Evolutionary conservation across 1,139 yeast genomes (phyloP).

Genomic region (Wickerhamomyces sp.): DNA sequence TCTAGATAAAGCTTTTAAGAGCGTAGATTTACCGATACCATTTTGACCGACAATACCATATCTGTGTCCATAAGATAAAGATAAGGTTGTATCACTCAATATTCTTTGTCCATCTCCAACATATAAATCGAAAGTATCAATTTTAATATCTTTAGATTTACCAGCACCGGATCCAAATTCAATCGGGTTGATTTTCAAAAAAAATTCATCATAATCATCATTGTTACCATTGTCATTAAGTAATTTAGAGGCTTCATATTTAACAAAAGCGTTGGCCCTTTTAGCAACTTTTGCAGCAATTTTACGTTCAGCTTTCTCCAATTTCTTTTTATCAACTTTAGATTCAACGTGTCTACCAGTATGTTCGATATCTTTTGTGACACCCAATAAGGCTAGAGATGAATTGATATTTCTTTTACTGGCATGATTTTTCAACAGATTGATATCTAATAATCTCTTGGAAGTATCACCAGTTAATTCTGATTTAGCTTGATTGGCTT

Average conservation of each 20-base stretch:
- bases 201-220: slow-evolving; percentile 89
- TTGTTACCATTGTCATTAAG: slow-evolving; percentile 51
- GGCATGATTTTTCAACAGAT: slow-evolving; percentile 56
- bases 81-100: slow-evolving; percentile 79
- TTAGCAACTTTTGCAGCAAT: slow-evolving; percentile 96
- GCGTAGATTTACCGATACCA: slow-evolving; percentile 98
- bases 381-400: slow-evolving; percentile 67
- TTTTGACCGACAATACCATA: slow-evolving; percentile 98
- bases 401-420: slow-evolving; percentile 63
- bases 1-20: slow-evolving; percentile 83
- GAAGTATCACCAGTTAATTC: slow-evolving; percentile 75
- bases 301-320: slow-evolving; percentile 95
- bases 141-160: slow-evolving; percentile 88
- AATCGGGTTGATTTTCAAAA: slow-evolving; percentile 89
- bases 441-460: slow-evolving; percentile 70
- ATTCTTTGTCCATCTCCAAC: slow-evolving; percentile 96
- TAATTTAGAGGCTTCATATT: slow-evolving; percentile 88
- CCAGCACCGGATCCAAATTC: slow-evolving; percentile 91
- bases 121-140: slow-evolving; percentile 87
- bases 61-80: slow-evolving; percentile 87
- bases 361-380: slow-evolving; percentile 81
- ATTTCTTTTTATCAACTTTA: slow-evolving; percentile 91
- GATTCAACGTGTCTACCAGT: slow-evolving; percentile 90
- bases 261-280: slow-evolving; percentile 79
- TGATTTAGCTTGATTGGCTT: slow-evolving; percentile 66